Base-by-base conservation (phyloP, 352 stramenopile species). In the Blastocystis sp. region DNA sequence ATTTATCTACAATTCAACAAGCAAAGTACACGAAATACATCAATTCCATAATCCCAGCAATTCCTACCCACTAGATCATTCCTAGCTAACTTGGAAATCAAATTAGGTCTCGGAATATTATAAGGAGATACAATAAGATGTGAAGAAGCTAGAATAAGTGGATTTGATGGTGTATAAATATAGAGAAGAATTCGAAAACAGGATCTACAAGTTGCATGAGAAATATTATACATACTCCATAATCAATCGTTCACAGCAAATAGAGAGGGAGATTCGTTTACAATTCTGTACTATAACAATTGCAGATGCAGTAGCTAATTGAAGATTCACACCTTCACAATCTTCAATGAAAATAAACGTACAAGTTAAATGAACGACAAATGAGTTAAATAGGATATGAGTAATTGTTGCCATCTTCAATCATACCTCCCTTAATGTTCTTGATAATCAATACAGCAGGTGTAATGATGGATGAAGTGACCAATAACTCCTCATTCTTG, bases 31-130 rank as follows among this genome's bases (percentile, higher is more conserved):
- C 32, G 16, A 69, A 42, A 24, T n/a, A 21, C 5, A 42, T 80
- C 69, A n/a, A 80, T 52, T 63, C 69, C 69, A 11, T 59, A 59
- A 35, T 80, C 46, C 69, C 69, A 80, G 35, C 69, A 80, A 59
- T 80, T 80, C 43, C 69, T 4, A 43, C 69, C 69, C 0, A 32
- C 27, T 27, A 80, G 24, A 19, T 39, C 16, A 19, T 46, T 52
- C 12, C 56, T 19, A 32, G n/a, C 29, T 0, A 80, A 32, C 46
- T 35, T 16, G 14, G n/a, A 27, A 12, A 59, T 39, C 43, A 80
- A 24, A 0, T 39, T n/a, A 11, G n/a, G 11, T 24, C 69, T 39
- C 14, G 69, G 69, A 24, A 58, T 61, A 52, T 80, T 80, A 52
- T 80, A 80, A 19, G 69, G 69, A 2, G 69, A 46, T 14, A 32